Evolutionary conservation across 2,329 filamentous ascomycete genomes (phyloP), one percentile per base, ranked within the genome.

Genomic region (Microdochium paspali): DNA sequence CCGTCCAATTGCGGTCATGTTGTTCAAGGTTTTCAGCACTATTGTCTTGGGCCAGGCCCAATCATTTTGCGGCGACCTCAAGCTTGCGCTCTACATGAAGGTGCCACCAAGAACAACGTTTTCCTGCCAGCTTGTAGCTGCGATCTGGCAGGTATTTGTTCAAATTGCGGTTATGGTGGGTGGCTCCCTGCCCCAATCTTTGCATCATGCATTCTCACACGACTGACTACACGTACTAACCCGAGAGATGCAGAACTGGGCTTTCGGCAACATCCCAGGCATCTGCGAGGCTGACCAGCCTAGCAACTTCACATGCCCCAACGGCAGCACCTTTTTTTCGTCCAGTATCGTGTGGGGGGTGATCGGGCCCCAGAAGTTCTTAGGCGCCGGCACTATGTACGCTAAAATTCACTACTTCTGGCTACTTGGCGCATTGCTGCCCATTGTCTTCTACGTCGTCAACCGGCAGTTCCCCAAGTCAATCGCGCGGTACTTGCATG

Each of bases 281-380:
- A 61, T 74, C 25, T 77, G 73, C 51, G 58, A 58, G 1, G 53
- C 52, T 58, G 61, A 52, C 1, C 57, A 72, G 45, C 64, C 75
- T 30, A 54, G 61, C 15, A 68, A 72, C 50, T 72, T 68, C 51
- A 70, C 60, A 3, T 70, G 67, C 46, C 67, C 67, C 10, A 69
- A 69, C 46, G 66, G 66, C n/a, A 62, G 57, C 21, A 57, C 59
- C 2, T 63, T 64, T 60, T 80, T 78, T 61, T 77, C 71, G 3
- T 68, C 70, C 5, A 78, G 74, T 0, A 67, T 78, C 3, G 71
- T 77, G 43, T 78, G 75, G 76, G 77, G 77, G 45, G 64, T 76
- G 20, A 77, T 81, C 40, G 78, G 78, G 0, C 77, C 77, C 0
- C 56, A 65, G 9, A 70, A 76, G 3, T 76, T 80, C 57, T 80